phyloP scores from a whole-genome alignment of 805 yeast genomes.

The Saccharomycopsis schoenii region DNA sequence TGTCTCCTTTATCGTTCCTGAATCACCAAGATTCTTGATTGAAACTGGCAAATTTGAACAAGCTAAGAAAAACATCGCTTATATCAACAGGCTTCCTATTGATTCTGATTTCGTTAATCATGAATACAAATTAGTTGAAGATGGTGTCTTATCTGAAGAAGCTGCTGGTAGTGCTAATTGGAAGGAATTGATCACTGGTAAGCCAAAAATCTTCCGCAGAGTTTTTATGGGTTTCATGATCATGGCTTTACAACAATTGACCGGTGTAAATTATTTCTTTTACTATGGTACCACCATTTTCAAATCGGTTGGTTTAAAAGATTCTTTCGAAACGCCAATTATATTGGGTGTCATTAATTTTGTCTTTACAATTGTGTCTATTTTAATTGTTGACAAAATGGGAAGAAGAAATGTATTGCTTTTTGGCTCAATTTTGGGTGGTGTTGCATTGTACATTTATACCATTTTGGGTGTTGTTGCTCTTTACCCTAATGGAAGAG shows the following conservation, averaged over 20 bases:
- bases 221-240: conserved; percentile 42
- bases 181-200: conserved; percentile 52
- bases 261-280: conserved; percentile 59
- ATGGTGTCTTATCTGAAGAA: conserved; percentile 52
- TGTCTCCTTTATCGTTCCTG: conserved; percentile 55
- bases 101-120: conserved; percentile 46
- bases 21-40: conserved; percentile 57
- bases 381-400: conserved; percentile 41
- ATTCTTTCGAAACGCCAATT: conserved; percentile 52
- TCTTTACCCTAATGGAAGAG: conserved; percentile 22
- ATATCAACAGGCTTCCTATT: conserved; percentile 42
- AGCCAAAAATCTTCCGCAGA: conserved; percentile 44
- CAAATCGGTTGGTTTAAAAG: conserved; percentile 45
- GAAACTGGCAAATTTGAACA: conserved; percentile 40
- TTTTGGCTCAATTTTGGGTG: conserved; percentile 34
- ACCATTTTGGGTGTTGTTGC: conserved; percentile 44
- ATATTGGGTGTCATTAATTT: conserved; percentile 49
- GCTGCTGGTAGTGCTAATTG: conserved; percentile 58
- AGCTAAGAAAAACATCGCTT: conserved; percentile 46
- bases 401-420: conserved; percentile 43
- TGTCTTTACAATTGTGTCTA: conserved; percentile 42
- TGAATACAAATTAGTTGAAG: conserved; percentile 44
- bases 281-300: conserved; percentile 58
- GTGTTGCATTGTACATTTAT: conserved; percentile 25
- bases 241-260: conserved; percentile 57